Conservation (phyloP, 192 early-diverging fungal genomes). For the Dissophora globulifera region DNA sequence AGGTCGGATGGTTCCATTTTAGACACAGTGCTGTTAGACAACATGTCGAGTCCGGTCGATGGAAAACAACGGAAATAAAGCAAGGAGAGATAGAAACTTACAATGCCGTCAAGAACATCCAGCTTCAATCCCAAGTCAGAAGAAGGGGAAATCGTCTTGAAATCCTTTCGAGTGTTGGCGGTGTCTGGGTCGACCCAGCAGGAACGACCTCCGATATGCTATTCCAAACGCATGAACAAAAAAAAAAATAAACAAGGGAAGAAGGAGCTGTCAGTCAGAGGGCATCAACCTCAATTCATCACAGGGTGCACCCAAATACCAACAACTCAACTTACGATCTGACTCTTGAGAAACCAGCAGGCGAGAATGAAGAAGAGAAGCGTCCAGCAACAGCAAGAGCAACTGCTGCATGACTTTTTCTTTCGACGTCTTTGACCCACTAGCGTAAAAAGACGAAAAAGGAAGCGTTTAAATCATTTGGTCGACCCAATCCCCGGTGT, state of each 20-base stretch:
- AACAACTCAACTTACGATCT: conserved; percentile 4
- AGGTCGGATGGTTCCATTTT: not conserved
- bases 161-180: not conserved
- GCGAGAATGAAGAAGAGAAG: conserved; percentile 5
- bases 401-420: conserved; percentile 15
- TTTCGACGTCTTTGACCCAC: not conserved
- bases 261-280: not conserved
- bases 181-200: too few species aligned
- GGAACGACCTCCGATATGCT: too few species aligned
- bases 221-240: not conserved
- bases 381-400: conserved; percentile 16
- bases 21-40: not conserved
- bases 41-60: too few species aligned
- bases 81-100: not conserved
- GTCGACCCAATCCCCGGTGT: too few species aligned
- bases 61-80: not conserved
- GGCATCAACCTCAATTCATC: not conserved
- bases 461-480: not conserved
- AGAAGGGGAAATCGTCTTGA: not conserved
- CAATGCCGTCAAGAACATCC: not conserved
- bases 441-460: not conserved
- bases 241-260: not conserved
- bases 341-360: not conserved
- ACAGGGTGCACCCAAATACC: not conserved
- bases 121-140: not conserved